Evolutionary conservation across 345 rosid species (phyloP), one percentile per base, ranked within the genome.

Genomic region (Syzygium aromaticum): DNA sequence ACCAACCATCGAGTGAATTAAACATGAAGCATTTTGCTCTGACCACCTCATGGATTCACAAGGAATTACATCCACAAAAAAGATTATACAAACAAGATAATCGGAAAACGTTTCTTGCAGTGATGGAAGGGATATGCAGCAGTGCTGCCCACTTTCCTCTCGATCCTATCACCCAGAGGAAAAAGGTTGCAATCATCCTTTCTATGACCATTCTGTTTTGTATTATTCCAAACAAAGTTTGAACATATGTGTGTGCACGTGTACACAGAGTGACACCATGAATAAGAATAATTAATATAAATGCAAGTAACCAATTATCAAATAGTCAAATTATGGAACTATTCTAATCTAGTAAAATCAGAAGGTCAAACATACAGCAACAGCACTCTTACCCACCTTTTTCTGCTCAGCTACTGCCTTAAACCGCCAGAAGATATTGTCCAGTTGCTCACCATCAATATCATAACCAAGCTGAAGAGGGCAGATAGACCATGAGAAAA

Each of bases 381-480:
- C 21, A 6, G 54, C 9, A 23, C 40, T 23, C 52, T 63, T 27
- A 40, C 85, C 86, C 77, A 98, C 98, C 99, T 96, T 98, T 92
- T 96, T 96, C 54, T 89, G 93, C 91, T 98, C 99, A 21, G 99
- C 99, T 77, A 96, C 96, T 46, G 95, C 90, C 92, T 98, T 98
- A 92, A 98, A 98, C 80, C 90, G 92, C 99, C 98, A 96, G 92
- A 98, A 96, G 84, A 96, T 91, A 83, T 86, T 92, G 85, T 90
- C 94, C 84, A 98, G 93, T 87, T 95, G 96, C 73, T 93, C 95
- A 88, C 94, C 95, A 87, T 93, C 94, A 87, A 98, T 86, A 88
- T 93, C 96, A 88, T 94, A 98, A 83, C 99, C 99, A 89, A 96
- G 97, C 99, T 98, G 94, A 54, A 85, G 82, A 89, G 67, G 84